Percentiles rank a stretch among this genome's conserved stretches.
These are phyloP conservation scores for Apiosordaria backusii DNA, from an alignment of 495 filamentous ascomycete genomes.

Conservation along the genomic window DNA sequence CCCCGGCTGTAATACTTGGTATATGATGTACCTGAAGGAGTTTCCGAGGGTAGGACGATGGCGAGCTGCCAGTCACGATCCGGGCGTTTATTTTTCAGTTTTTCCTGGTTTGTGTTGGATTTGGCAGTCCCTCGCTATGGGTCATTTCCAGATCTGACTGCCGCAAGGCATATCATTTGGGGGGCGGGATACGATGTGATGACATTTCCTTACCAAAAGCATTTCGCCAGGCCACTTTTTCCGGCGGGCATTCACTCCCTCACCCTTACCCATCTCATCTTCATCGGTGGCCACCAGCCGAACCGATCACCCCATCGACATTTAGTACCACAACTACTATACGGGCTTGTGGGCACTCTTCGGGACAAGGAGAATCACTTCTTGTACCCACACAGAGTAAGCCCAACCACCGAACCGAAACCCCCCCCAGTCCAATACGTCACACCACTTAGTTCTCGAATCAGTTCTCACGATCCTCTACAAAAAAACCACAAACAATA, in stretches of 20 bases:
- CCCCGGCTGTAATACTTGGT: constrained; percentile 32
- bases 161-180: constrained; percentile 54
- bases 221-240: constrained; percentile 40
- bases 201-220: constrained; percentile 43
- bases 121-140: constrained; percentile 39
- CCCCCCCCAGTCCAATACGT: not conserved
- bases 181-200: constrained; percentile 44
- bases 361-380: no score
- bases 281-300: constrained; percentile 20
- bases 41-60: constrained; percentile 23
- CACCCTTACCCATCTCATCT: constrained; percentile 30
- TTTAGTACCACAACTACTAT: constrained; percentile 5
- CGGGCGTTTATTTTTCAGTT: constrained; percentile 18
- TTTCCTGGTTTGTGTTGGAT: constrained; percentile 42
- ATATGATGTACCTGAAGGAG: constrained; percentile 23
- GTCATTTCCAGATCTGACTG: constrained; percentile 54
- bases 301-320: not conserved
- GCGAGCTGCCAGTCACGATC: constrained; percentile 18
- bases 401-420: not conserved
- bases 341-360: not conserved
- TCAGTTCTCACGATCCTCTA: not conserved
- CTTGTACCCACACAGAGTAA: not conserved
- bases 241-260: constrained; percentile 30
- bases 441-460: not conserved
- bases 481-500: not conserved